Evolutionary conservation across 1,284 basidiomycete genomes (phyloP), one percentile per base, ranked within the genome.

Genomic region (Cutaneotrichosporon sp.): DNA sequence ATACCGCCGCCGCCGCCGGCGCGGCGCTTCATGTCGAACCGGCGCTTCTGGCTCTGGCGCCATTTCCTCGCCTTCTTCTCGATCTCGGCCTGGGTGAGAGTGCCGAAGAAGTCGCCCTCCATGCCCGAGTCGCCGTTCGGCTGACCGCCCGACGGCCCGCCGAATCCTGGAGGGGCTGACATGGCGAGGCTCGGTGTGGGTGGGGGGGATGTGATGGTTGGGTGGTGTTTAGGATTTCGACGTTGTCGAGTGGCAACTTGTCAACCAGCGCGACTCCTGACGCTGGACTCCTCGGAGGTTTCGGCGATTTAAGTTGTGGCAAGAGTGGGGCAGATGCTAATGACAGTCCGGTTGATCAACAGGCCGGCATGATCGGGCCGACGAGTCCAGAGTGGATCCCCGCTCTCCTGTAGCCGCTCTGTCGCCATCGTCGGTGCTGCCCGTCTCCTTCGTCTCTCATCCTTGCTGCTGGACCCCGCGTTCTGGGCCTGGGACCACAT

Each of bases 51-150:
- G 18, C 60, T 63, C 59, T 72, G 69, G 53, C 79, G 69, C 80
- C 80, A 81, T 72, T 80, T 80, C 60, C 75, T 72, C 18, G 76
- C 75, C 72, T 81, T 81, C 66, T 77, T 78, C 61, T 75, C 77
- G 60, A 80, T 76, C 63, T 80, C 78, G n/a, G 73, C 76, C 18
- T 70, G 71, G 47, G 74, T 72, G 43, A 81, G 65, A 42, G 74
- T 70, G 42, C 75, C 75, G 58, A 77, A 74, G 56, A 78, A 78
- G 65, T 77, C 71, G 42, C 77, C 77, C 53, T 77, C 77, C 74
- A 75, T 74, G 63, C 69, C 59, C 45, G 60, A 65, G 54, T 60
- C 67, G 47, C 62, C 63, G 50, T 73, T 72, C 14, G 72, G 67
- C 56, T 71, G 70, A 14, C 36, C 51, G 25, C 56, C 45, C 55